phyloP scores from a whole-genome alignment of 177 flowering plant genomes.

The Vitis hybrid region DNA sequence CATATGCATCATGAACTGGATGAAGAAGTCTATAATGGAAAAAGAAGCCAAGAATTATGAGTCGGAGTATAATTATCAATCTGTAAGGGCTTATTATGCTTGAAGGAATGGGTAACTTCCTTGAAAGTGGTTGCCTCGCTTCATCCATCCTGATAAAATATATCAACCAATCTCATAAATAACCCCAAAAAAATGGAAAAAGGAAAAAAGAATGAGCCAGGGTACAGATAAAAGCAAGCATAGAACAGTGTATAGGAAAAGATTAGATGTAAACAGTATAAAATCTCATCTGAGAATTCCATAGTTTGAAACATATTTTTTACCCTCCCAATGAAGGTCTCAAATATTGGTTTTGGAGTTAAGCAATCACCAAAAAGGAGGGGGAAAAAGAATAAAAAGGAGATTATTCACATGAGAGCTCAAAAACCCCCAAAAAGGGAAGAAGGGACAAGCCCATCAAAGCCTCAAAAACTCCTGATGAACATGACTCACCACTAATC shows the following conservation, averaged over 20 bases:
- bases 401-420: too few relatives aligned
- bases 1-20: conserved; percentile 85
- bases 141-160: conserved; percentile 77
- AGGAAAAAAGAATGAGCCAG: background rate
- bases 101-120: conserved; percentile 80
- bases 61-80: conserved; percentile 72
- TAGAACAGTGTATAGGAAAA: too few relatives aligned
- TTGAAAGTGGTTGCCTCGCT: conserved; percentile 87
- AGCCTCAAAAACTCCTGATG: too few relatives aligned
- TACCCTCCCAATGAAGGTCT: too few relatives aligned
- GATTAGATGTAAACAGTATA: too few relatives aligned
- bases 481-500: too few relatives aligned
- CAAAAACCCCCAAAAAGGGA: too few relatives aligned
- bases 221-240: background rate
- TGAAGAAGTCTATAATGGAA: conserved; percentile 82
- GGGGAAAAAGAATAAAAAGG: background rate
- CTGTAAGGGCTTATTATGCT: conserved; percentile 87
- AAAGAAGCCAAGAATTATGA: conserved; percentile 67
- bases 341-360: too few relatives aligned
- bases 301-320: too few relatives aligned
- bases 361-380: background rate
- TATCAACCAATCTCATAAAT: background rate
- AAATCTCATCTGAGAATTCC: too few relatives aligned
- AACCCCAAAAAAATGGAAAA: background rate
- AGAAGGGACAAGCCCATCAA: too few relatives aligned